Base-by-base conservation (phyloP, 2,329 filamentous ascomycete genomes). In the Beauveria sp. region DNA sequence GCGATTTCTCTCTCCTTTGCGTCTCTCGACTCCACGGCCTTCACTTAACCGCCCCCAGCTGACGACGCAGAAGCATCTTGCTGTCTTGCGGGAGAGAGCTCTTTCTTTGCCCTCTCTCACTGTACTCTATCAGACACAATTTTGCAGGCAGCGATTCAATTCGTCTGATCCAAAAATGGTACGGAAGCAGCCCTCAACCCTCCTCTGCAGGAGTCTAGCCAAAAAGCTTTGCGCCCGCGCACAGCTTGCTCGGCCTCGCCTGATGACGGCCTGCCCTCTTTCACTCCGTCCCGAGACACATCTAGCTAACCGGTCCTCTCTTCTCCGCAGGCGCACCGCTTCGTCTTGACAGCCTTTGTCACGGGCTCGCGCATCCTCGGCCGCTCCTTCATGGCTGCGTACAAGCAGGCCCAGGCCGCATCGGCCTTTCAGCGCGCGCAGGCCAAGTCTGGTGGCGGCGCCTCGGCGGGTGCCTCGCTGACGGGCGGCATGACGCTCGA, bases 351-450 rank as follows among this genome's bases (percentile, higher is more conserved):
- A 79, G 92, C 96, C 77, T 86, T 97, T 77, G 75, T 98, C 67
- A 92, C 91, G 71, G 93, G 93, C 79, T 85, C 87, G 65, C 91
- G 95, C 70, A 95, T 98, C 68, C 86, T 99, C 74, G 92, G 93
- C 66, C 91, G 93, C 68, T 93, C 95, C 70, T 95, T 98, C 73
- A 81, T 87, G 70, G 95, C 97, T 78, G 95, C 95, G 67, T 99
- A 96, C 80, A 92, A 91, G 74, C 95, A 99, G 81, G 95, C 95
- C 54, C 86, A 91, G 63, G 93, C 93, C 40, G 89, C 92, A 3
- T 90, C 89, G 65, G 85, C 90, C 74, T 95, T 96, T 75, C 86
- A 88, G 68, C 87, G 87, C 66, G 86, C 90, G 58, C 86, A 88
- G 67, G 83, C 82, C 65, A 89, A 88, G 70, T 70, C 77, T 57